phyloP scores from a whole-genome alignment of 2,329 filamentous ascomycete genomes.

The Thermoascus crustaceus region DNA sequence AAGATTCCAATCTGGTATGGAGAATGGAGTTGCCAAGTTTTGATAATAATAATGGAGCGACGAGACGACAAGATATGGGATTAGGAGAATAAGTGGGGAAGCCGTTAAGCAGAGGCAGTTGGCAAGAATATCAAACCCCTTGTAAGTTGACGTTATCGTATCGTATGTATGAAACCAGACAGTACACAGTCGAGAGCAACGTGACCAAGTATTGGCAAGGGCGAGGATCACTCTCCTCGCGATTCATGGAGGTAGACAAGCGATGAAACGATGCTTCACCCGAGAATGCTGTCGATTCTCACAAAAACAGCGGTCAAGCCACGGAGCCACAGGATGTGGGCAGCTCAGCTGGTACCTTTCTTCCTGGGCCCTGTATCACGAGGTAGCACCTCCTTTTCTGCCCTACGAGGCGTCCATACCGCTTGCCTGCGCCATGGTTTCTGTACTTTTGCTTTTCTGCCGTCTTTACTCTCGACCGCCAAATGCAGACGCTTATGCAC shows the following conservation, averaged over 20 bases:
- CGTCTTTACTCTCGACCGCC: not conserved
- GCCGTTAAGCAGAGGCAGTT: not conserved
- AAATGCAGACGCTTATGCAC: not conserved
- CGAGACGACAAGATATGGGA: too few relatives aligned
- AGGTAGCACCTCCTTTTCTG: not conserved
- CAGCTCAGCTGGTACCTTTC: not conserved
- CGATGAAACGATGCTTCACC: too few relatives aligned
- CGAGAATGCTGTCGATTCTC: not conserved
- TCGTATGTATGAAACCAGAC: not conserved
- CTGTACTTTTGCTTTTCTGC: not conserved
- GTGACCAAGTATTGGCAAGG: too few relatives aligned
- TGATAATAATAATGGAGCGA: too few relatives aligned
- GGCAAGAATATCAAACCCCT: not conserved
- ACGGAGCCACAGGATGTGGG: not conserved
- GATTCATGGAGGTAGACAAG: too few relatives aligned
- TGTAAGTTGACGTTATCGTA: not conserved
- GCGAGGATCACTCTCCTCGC: too few relatives aligned
- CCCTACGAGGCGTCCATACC: conserved; percentile 1
- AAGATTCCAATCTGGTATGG: conserved; percentile 1
- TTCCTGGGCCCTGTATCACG: not conserved
- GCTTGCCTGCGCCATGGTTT: not conserved
- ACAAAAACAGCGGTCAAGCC: not conserved
- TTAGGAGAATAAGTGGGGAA: not conserved
- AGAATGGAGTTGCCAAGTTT: too few relatives aligned
- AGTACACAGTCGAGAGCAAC: not conserved